Evolutionary conservation across 495 filamentous ascomycete species (phyloP).

Genomic region (Usnea hakonensis): DNA sequence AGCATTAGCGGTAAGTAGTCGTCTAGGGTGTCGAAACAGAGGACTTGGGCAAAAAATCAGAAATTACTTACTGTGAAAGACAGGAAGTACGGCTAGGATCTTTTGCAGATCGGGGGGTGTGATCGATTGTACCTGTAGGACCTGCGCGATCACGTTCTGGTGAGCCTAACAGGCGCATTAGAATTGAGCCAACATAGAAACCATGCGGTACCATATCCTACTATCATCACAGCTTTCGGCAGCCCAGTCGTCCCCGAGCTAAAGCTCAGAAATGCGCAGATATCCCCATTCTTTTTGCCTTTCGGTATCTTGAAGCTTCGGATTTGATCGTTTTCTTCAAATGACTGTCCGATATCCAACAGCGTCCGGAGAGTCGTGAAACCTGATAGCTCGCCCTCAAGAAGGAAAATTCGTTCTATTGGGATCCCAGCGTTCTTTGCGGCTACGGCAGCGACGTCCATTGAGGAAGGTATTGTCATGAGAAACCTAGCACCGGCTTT

Average conservation of each 20-base stretch:
- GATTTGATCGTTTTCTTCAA: slow-evolving; percentile 32
- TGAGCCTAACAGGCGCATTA: slow-evolving; percentile 41
- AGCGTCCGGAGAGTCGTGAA: slow-evolving; percentile 45
- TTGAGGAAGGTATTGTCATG: slow-evolving; percentile 44
- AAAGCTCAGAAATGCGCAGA: slow-evolving; percentile 51
- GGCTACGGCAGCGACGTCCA: slow-evolving; percentile 44
- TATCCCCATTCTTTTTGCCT: slow-evolving; percentile 45
- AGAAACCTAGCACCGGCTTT: slow-evolving; percentile 47
- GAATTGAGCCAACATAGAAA: neutral
- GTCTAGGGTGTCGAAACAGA: too few relatives aligned
- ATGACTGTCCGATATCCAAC: slow-evolving; percentile 36
- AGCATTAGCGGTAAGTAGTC: slow-evolving; percentile 13
- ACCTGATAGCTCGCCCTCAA: slow-evolving; percentile 44
- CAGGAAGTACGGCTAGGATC: slow-evolving; percentile 46
- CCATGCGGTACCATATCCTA: neutral
- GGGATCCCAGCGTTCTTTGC: slow-evolving; percentile 47
- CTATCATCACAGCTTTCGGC: slow-evolving; percentile 39
- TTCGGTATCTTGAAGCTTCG: slow-evolving; percentile 36
- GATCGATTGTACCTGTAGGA: slow-evolving; percentile 45
- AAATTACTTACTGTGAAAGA: slow-evolving; percentile 41
- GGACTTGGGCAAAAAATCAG: neutral
- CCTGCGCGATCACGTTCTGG: slow-evolving; percentile 57
- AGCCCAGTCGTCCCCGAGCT: slow-evolving; percentile 47
- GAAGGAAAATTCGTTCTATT: slow-evolving; percentile 42
- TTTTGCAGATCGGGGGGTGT: slow-evolving; percentile 40